Evolutionary conservation across 23 red algal species (phyloP), one percentile per base, ranked within the genome.

Genomic region (Gracilaria domingensis): DNA sequence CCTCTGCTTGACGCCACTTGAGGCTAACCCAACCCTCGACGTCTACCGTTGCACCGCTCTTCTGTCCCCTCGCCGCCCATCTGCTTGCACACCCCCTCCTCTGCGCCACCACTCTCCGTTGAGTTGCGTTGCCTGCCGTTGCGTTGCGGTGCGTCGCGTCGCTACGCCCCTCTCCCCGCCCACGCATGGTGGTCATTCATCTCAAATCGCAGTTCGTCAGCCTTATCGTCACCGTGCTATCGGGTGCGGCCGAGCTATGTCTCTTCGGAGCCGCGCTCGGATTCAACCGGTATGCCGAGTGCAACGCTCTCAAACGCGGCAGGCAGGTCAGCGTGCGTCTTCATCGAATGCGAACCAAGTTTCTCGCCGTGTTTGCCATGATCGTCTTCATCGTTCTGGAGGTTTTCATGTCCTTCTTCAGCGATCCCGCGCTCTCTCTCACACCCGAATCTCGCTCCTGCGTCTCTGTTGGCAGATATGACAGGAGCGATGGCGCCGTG

Each of bases 171-270:
- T n/a, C n/a, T n/a, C n/a, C n/a, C n/a, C n/a, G n/a, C n/a, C n/a
- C n/a, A 45, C 11, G 11, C 60, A 77, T 77, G 72, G 72, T 77
- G 72, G 16, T 49, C 23, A 50, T 77, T 51, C 40, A 25, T 28
- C 39, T 77, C 40, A 77, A 77, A 35, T 24, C 72, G 40, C 72
- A 77, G 72, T 77, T 77, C 39, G 72, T 77, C 42, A 50, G 42
- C 28, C 42, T 77, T 20, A 39, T 77, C 72, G 39, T 77, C 38
- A 77, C 72, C 0, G n/a, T 77, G 7, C 20, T 51, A 4, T 77
- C 72, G 0, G 72, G 72, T 3, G 20, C 39, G 0, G 72, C 72
- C 40, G 72, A 77, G 42, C 42, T 77, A 11, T 50, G 1, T 28
- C 72, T 77, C 6, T 51, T 77, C 42, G 40, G 18, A 6, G 72